Evolutionary conservation across 805 yeast species (phyloP), one percentile per base, ranked within the genome.

Genomic region (Wilhelminamyces savonicus): DNA sequence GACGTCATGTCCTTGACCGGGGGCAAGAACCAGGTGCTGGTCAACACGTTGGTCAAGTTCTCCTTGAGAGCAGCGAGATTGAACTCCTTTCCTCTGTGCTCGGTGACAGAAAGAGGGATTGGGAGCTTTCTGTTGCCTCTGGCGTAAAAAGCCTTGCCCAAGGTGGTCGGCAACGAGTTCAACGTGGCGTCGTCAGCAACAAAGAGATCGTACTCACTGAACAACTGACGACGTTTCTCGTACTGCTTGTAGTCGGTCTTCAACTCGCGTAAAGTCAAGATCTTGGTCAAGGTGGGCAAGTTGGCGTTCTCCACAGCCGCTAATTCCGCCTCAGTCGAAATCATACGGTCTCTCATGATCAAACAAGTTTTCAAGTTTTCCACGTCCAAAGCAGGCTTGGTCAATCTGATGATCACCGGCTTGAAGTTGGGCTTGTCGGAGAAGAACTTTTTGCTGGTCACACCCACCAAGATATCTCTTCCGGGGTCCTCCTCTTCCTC

Each of bases 161-260:
- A 63, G 21, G 83, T 59, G 44, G 78, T 76, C 27, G 98, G 98
- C 58, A 92, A 69, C 36, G 83, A 66, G 17, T 87, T 76, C 31
- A 86, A 66, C 26, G 90, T 65, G 21, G 80, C 78, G 39, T 87
- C 95, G 59, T 92, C 98, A 30, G 85, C 79, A 24, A 92, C 52
- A 55, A 92, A 84, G 37, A 86, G 41, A 46, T 87, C 94, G 51
- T 74, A 83, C 35, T 75, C 77, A 11, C 67, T 54, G 24, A 70
- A 57, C 36, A 92, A 74, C 39, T 77, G 79, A 54, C 97, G 78
- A 55, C 87, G 78, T 36, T 87, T 79, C 57, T 92, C 97, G 47
- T 64, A 92, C n/a, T 84, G 75, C 61, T 86, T 86, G 69, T 77
- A 90, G 37, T 80, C 82, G 20, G 87, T 83, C 55, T 85, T 85